These are phyloP conservation scores for Posidonia australis DNA, from an alignment of 106 monocot genomes.

Conservation along the genomic window DNA sequence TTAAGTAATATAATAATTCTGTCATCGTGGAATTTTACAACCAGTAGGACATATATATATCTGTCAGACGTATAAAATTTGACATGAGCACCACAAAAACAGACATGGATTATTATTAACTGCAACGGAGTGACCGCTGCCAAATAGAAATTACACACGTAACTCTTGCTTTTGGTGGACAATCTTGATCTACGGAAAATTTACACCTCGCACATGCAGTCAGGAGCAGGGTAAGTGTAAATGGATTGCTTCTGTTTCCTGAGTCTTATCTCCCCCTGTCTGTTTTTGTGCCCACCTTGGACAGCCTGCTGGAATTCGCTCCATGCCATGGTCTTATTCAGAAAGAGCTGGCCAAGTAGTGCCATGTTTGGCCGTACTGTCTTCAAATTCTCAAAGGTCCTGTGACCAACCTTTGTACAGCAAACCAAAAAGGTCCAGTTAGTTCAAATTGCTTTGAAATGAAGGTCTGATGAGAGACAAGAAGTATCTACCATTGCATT, in stretches of 20 bases:
- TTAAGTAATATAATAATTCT: too few relatives aligned
- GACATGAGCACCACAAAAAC: not conserved
- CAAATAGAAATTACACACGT: not conserved
- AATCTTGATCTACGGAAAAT: too few relatives aligned
- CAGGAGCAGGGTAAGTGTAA: conserved; percentile 70
- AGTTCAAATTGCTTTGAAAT: not conserved
- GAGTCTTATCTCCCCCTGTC: conserved; percentile 48
- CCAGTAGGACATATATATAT: not conserved
- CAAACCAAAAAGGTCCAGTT: not conserved
- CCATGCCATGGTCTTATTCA: conserved; percentile 70
- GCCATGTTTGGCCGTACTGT: conserved; percentile 68
- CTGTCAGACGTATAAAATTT: not conserved
- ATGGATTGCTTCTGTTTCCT: conserved; percentile 63
- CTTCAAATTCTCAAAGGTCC: conserved; percentile 64
- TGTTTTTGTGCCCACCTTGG: conserved; percentile 29
- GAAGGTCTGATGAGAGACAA: too few relatives aligned
- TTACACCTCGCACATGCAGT: conserved; percentile 52
- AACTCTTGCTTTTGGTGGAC: too few relatives aligned
- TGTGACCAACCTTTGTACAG: conserved; percentile 23
- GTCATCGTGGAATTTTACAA: not conserved
- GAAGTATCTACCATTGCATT: conserved; percentile 66
- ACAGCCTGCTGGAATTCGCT: conserved; percentile 47
- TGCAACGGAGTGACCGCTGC: not conserved
- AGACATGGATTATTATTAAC: not conserved
- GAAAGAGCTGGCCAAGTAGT: conserved; percentile 59